A percentile compares a stretch with the other conserved stretches of the same genome.
These are phyloP conservation scores for Moesziomyces antarcticus DNA, from an alignment of 1,284 basidiomycete species.

Conservation along the genomic window DNA sequence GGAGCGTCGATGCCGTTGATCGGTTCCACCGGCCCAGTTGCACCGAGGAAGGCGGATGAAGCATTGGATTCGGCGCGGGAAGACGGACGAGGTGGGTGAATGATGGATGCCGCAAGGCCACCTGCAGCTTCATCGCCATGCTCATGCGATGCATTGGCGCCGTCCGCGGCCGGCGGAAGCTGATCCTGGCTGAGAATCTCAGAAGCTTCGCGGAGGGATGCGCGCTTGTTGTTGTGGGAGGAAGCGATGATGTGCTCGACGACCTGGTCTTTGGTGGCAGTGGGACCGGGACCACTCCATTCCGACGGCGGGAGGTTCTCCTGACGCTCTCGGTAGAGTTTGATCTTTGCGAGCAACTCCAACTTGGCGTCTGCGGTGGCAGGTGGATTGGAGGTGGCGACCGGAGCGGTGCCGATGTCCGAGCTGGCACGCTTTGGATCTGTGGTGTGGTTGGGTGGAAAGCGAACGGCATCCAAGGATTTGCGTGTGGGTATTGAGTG, in stretches of 20 bases:
- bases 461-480: constrained; percentile 17
- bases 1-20: neutral
- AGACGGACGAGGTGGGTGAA: constrained; percentile 30
- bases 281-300: constrained; percentile 49
- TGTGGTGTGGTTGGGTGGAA: neutral
- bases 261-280: constrained; percentile 48
- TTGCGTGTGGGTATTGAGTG: constrained; percentile 4
- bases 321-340: constrained; percentile 60
- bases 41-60: constrained; percentile 19
- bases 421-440: constrained; percentile 24
- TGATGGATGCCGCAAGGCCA: constrained; percentile 5
- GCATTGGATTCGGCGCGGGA: constrained; percentile 26
- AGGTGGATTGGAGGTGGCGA: neutral
- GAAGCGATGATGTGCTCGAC: constrained; percentile 42
- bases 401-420: constrained; percentile 21
- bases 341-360: constrained; percentile 57
- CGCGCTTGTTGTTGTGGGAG: constrained; percentile 20
- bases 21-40: neutral
- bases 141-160: neutral
- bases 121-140: neutral
- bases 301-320: constrained; percentile 55
- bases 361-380: constrained; percentile 22
- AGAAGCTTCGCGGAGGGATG: constrained; percentile 24
- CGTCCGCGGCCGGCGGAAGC: neutral
- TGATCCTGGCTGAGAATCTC: constrained; percentile 10